phyloP scores from a whole-genome alignment of 2,329 filamentous ascomycete species.

The Fragosphaeria purpurea region DNA sequence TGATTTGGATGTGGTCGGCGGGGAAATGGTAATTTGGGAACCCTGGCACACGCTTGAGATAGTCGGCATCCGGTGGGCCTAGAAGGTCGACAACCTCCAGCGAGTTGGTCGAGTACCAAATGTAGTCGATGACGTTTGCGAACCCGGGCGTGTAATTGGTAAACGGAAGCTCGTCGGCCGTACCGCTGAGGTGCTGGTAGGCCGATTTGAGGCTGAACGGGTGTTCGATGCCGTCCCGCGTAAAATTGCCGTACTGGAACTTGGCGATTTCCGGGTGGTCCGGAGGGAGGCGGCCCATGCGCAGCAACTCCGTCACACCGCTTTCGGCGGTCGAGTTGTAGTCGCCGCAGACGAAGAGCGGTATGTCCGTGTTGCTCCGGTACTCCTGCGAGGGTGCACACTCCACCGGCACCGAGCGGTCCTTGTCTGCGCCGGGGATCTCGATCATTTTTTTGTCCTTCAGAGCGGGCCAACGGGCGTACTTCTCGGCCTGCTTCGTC shows the following conservation, averaged over 20 bases:
- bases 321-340: conserved; percentile 87
- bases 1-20: conserved; percentile 81
- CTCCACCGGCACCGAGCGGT: conserved; percentile 41
- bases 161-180: conserved; percentile 76
- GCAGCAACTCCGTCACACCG: conserved; percentile 83
- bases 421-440: conserved; percentile 27
- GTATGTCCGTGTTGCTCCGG: conserved; percentile 74
- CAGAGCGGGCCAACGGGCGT: conserved; percentile 66
- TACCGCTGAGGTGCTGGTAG: conserved; percentile 72
- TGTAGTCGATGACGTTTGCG: conserved; percentile 85
- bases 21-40: conserved; percentile 95
- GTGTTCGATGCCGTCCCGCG: conserved; percentile 82
- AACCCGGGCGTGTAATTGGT: conserved; percentile 98
- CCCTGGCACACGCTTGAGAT: conserved; percentile 76
- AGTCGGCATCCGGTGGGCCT: conserved; percentile 75
- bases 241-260: conserved; percentile 88
- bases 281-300: conserved; percentile 65
- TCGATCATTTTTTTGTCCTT: conserved; percentile 65
- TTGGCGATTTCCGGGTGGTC: conserved; percentile 71
- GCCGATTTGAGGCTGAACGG: conserved; percentile 89
- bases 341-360: conserved; percentile 84
- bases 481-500: conserved; percentile 75
- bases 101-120: conserved; percentile 92
- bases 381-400: conserved; percentile 82
- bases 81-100: conserved; percentile 76